Evolutionary conservation across 768 basidiomycete species (phyloP).

Genomic region (Leccinellum albellum): DNA sequence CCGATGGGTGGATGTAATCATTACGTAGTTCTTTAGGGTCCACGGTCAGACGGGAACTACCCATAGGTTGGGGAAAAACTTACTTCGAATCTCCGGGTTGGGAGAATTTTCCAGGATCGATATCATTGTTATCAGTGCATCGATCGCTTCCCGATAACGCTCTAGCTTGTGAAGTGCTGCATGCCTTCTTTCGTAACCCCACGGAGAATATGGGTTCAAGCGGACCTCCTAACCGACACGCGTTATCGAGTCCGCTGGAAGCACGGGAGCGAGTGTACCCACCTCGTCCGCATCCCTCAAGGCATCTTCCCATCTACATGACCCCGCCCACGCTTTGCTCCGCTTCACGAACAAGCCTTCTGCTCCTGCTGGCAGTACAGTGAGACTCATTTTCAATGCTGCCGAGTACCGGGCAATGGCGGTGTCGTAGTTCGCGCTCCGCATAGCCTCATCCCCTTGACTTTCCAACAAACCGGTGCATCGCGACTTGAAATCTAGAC

Average conservation of each 20-base stretch:
- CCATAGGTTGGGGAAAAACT: not conserved
- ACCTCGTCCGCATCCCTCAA: slow-evolving; percentile 20
- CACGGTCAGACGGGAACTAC: not conserved
- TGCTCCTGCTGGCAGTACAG: not conserved
- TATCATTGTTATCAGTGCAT: slow-evolving; percentile 5
- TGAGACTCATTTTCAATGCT: slow-evolving; percentile 1
- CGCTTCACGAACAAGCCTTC: slow-evolving; percentile 11
- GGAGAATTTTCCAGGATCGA: slow-evolving; percentile 7
- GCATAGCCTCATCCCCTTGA: slow-evolving; percentile 10
- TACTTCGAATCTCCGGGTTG: slow-evolving; percentile 11
- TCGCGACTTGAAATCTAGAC: slow-evolving; percentile 10
- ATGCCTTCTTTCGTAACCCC: slow-evolving; percentile 15
- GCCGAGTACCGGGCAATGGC: slow-evolving; percentile 13
- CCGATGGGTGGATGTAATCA: slow-evolving; percentile 11
- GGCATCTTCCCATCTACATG: slow-evolving; percentile 6
- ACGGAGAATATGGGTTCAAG: slow-evolving; percentile 9
- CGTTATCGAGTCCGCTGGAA: not conserved
- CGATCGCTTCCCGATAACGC: slow-evolving; percentile 12
- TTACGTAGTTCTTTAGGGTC: slow-evolving; percentile 2
- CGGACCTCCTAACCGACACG: slow-evolving; percentile 6
- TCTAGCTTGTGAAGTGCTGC: slow-evolving; percentile 7
- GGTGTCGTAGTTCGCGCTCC: not conserved
- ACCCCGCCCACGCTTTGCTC: slow-evolving; percentile 5
- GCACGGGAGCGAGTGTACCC: not conserved
- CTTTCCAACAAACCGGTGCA: slow-evolving; percentile 1